Evolutionary conservation across 1,284 basidiomycete species (phyloP).

Genomic region (Ceratobasidium sp.): DNA sequence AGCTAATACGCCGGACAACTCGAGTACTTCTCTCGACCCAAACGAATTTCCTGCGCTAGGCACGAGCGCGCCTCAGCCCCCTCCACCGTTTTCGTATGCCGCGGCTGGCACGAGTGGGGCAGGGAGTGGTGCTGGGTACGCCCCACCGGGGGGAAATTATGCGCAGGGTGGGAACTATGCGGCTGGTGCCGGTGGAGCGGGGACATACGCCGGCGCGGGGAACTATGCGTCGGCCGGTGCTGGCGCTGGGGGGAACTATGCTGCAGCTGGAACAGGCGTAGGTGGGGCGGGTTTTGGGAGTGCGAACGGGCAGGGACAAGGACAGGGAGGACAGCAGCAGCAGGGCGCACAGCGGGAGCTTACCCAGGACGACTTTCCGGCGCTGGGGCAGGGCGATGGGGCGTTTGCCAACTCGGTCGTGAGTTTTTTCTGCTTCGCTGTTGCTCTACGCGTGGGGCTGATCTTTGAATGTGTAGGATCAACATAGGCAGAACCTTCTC

Average conservation of each 20-base stretch:
- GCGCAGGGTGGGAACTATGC: conserved; percentile 44
- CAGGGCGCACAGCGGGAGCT: conserved; percentile 69
- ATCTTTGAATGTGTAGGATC: conserved; percentile 4
- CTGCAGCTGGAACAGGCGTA: conserved; percentile 10
- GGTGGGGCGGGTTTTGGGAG: neutral
- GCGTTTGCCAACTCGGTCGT: conserved; percentile 38
- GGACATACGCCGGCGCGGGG: conserved; percentile 18
- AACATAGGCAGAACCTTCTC: conserved; percentile 39
- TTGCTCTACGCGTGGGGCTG: neutral
- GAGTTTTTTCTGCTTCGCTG: neutral
- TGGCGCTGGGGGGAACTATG: conserved; percentile 24
- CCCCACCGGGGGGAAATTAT: conserved; percentile 29
- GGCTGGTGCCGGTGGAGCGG: conserved; percentile 11
- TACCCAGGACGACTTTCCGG: conserved; percentile 85
- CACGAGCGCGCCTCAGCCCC: conserved; percentile 61
- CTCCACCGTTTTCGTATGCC: conserved; percentile 59
- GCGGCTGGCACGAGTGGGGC: conserved; percentile 58
- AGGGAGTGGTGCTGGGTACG: conserved; percentile 61
- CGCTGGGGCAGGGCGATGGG: conserved; percentile 65
- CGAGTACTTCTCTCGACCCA: conserved; percentile 76
- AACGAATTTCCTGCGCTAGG: conserved; percentile 89
- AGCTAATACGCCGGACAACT: conserved; percentile 36
- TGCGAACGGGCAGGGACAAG: conserved; percentile 16
- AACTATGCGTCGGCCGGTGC: conserved; percentile 51
- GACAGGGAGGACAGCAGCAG: neutral